These are phyloP conservation scores for Ophiostoma ulmi DNA, from an alignment of 2,329 filamentous ascomycete species.

Conservation along the genomic window DNA sequence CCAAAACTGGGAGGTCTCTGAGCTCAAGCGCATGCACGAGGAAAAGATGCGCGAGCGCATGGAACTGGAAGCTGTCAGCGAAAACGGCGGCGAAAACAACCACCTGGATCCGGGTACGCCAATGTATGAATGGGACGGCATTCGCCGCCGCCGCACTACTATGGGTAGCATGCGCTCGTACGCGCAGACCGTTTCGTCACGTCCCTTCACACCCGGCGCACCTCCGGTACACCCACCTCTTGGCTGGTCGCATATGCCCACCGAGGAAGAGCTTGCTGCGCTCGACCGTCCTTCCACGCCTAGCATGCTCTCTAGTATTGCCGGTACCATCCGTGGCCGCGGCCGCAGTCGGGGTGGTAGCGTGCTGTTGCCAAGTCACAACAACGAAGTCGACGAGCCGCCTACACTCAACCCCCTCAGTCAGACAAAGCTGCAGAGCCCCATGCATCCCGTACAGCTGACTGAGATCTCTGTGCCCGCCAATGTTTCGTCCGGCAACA, in stretches of 20 bases:
- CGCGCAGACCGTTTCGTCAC: conserved; percentile 28
- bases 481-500: conserved; percentile 28
- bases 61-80: conserved; percentile 69
- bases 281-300: conserved; percentile 46
- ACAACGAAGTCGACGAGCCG: conserved; percentile 32
- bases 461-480: conserved; percentile 54
- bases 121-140: conserved; percentile 79
- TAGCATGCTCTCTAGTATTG: conserved; percentile 50
- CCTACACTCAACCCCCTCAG: neutral
- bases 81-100: conserved; percentile 54
- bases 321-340: conserved; percentile 49
- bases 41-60: conserved; percentile 69
- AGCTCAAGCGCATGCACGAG: conserved; percentile 70
- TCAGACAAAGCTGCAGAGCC: conserved; percentile 44
- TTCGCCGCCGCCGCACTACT: conserved; percentile 64
- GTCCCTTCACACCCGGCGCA: conserved; percentile 30
- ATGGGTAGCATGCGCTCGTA: conserved; percentile 39
- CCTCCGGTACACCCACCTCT: conserved; percentile 62
- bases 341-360: conserved; percentile 41
- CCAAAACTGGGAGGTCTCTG: conserved; percentile 72
- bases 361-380: conserved; percentile 38
- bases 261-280: conserved; percentile 55
- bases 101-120: neutral
- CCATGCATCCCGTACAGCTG: conserved; percentile 57
- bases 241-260: conserved; percentile 81